A percentile compares a stretch with the other conserved stretches of the same genome.
These are phyloP conservation scores for Plantago major DNA, from an alignment of 257 asterid genomes.

Conservation along the genomic window DNA sequence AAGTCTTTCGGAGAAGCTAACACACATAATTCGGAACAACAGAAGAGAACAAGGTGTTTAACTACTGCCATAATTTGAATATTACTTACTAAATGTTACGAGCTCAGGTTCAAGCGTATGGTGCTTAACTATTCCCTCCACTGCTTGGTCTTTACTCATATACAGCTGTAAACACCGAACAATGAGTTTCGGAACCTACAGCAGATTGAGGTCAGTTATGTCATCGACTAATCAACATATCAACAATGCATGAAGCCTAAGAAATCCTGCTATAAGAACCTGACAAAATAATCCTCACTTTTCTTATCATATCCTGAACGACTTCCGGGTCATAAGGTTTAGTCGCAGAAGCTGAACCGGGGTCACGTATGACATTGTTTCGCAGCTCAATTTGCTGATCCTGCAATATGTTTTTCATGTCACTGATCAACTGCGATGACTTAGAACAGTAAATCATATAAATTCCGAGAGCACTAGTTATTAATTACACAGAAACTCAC, in stretches of 20 bases:
- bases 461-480: too few species aligned
- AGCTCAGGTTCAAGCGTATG: constrained; percentile 97
- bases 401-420: constrained; percentile 31
- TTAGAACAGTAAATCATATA: neutral
- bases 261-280: neutral
- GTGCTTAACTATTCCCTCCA: constrained; percentile 79
- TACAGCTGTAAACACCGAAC: constrained; percentile 89
- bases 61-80: neutral
- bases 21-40: too few species aligned
- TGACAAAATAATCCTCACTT: constrained; percentile 43
- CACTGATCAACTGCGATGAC: neutral
- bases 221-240: neutral
- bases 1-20: neutral
- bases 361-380: constrained; percentile 55
- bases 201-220: constrained; percentile 17
- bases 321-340: constrained; percentile 79
- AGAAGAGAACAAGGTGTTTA: too few species aligned
- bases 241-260: neutral
- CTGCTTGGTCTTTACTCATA: constrained; percentile 91
- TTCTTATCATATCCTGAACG: constrained; percentile 88
- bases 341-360: constrained; percentile 81
- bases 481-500: neutral
- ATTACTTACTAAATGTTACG: constrained; percentile 71
- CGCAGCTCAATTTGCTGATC: constrained; percentile 51
- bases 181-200: constrained; percentile 87